Conservation (phyloP, 768 basidiomycete species). For the Galerina sulciceps region DNA sequence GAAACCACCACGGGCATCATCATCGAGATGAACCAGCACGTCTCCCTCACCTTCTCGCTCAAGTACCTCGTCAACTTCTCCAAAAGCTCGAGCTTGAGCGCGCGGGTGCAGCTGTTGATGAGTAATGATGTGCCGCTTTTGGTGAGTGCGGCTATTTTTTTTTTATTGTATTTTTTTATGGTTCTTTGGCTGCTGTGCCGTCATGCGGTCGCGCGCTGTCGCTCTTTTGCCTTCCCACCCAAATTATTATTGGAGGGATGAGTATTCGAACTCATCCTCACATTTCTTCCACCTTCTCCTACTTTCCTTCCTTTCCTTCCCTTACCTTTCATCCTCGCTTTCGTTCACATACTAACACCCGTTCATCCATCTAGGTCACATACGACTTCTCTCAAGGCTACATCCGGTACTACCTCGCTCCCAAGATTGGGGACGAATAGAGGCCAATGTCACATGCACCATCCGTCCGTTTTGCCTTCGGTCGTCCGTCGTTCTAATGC, state of each 20-base stretch:
- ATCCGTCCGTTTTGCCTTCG: not conserved
- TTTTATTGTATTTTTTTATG: no score
- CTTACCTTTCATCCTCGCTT: no score
- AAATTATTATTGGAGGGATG: no score
- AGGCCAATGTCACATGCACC: no score
- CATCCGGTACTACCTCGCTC: constrained; percentile 95
- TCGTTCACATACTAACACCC: not conserved
- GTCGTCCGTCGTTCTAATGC: not conserved
- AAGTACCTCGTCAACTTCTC: constrained; percentile 98
- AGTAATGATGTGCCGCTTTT: constrained; percentile 32
- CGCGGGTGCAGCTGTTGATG: constrained; percentile 31
- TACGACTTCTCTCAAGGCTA: constrained; percentile 89
- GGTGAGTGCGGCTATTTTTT: constrained; percentile 23
- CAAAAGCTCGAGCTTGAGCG: constrained; percentile 73
- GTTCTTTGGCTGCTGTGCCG: no score
- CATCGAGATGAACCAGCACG: constrained; percentile 89
- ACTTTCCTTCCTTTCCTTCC: no score
- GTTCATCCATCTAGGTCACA: constrained; percentile 58
- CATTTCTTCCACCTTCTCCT: no score
- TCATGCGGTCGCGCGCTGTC: no score
- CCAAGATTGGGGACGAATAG: constrained; percentile 90
- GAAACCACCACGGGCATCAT: constrained; percentile 58
- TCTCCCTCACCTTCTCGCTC: constrained; percentile 91
- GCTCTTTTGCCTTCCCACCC: no score
- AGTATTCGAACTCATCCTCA: no score